Evolutionary conservation across 2,329 filamentous ascomycete genomes (phyloP).

Genomic region (Apiospora hydei): DNA sequence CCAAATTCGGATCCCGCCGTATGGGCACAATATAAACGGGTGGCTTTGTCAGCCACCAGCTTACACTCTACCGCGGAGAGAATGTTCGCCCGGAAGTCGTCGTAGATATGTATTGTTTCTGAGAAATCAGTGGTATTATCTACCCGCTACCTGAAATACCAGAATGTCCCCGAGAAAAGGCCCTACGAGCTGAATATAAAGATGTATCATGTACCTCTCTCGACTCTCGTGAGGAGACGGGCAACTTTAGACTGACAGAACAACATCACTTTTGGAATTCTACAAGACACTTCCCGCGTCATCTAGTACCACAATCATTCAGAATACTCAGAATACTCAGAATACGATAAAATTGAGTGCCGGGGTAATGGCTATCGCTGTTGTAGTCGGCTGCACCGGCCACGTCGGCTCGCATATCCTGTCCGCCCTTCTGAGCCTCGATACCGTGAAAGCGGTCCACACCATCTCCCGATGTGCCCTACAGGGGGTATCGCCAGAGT

Average conservation of each 20-base stretch:
- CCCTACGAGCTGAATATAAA: not conserved
- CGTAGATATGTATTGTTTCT: not conserved
- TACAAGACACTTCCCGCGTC: not conserved
- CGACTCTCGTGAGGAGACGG: not conserved
- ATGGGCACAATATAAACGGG: not conserved
- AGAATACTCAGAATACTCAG: rapidly evolving
- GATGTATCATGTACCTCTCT: not conserved
- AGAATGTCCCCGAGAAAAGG: not conserved
- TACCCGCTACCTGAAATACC: not conserved
- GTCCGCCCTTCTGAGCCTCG: slow-evolving; percentile 62
- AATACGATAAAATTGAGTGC: rapidly evolving
- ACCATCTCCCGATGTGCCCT: slow-evolving; percentile 74
- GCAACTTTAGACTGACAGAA: not conserved
- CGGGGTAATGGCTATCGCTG: slow-evolving; percentile 53
- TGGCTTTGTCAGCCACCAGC: not conserved
- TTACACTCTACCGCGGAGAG: not conserved
- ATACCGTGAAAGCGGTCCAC: slow-evolving; percentile 60
- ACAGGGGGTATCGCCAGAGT: slow-evolving; percentile 43
- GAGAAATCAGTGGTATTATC: not conserved
- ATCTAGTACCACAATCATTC: not conserved
- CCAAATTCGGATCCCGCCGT: too few relatives aligned
- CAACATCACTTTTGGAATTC: not conserved
- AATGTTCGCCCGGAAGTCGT: not conserved
- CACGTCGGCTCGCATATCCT: slow-evolving; percentile 80
- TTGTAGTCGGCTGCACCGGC: slow-evolving; percentile 71